Conservation (phyloP, 805 yeast genomes). For the Metschnikowia sp. region DNA sequence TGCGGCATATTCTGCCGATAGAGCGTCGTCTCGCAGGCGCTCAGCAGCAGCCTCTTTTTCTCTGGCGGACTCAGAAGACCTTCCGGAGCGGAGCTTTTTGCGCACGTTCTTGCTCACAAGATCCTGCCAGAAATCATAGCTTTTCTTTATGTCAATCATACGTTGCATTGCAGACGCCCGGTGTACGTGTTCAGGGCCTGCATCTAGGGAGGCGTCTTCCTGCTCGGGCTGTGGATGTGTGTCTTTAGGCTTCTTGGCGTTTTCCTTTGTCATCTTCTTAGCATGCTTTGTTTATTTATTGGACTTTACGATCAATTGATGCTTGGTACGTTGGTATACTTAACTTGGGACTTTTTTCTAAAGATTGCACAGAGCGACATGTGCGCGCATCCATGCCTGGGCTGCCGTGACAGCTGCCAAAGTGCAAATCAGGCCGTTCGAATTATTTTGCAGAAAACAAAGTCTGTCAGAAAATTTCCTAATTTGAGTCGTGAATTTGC, state of each 20-base stretch:
- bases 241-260: background rate
- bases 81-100: background rate
- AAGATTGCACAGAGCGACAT: conserved; percentile 1
- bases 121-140: conserved; percentile 39
- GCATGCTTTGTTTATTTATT: conserved; percentile 2
- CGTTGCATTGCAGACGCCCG: conserved; percentile 12
- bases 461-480: too few relatives aligned
- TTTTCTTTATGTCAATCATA: conserved; percentile 22
- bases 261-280: conserved; percentile 6
- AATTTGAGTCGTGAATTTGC: too few relatives aligned
- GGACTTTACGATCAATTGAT: too few relatives aligned
- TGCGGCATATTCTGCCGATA: background rate
- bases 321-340: background rate
- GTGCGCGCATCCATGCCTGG: conserved; percentile 1
- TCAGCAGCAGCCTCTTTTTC: background rate
- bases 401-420: background rate
- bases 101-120: conserved; percentile 17
- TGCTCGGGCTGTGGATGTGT: background rate
- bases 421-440: too few relatives aligned
- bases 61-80: background rate
- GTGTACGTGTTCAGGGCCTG: conserved; percentile 1
- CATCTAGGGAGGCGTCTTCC: background rate
- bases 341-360: conserved; percentile 1
- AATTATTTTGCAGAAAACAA: background rate
- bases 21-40: background rate